phyloP scores from a whole-genome alignment of 78 protist species.

The Paulinella micropora region DNA sequence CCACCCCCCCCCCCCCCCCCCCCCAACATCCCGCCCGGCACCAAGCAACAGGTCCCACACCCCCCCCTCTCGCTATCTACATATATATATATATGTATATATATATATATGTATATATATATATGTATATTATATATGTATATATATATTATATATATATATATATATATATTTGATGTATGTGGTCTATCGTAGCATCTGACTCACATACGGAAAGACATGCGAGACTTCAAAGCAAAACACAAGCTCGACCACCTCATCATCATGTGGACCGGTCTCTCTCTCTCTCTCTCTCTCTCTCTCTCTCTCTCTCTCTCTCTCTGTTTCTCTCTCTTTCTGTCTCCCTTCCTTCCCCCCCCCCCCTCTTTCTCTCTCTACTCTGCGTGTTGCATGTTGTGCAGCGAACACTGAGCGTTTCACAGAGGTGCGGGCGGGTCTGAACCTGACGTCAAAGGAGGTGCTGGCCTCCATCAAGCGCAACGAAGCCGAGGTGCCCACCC shows the following conservation, averaged over 20 bases:
- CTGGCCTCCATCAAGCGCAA: conserved; percentile 54
- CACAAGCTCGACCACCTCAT: conserved; percentile 71
- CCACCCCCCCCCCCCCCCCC: too few relatives aligned
- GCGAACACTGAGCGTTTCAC: conserved; percentile 96
- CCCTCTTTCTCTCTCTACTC: too few relatives aligned
- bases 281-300: too few relatives aligned
- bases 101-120: not conserved
- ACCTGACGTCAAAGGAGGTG: conserved; percentile 80
- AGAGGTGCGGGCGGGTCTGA: conserved; percentile 62
- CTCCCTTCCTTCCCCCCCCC: too few relatives aligned
- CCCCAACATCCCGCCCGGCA: not conserved
- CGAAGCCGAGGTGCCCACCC: not conserved
- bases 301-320: too few relatives aligned
- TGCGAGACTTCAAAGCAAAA: conserved; percentile 77
- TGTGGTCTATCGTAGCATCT: conserved; percentile 47
- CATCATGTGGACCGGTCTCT: conserved; percentile 92
- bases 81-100: not conserved
- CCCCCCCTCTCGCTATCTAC: not conserved
- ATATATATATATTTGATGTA: not conserved
- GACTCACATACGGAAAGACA: conserved; percentile 76
- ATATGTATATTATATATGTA: not conserved
- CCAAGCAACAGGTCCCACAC: too few relatives aligned
- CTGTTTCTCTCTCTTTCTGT: too few relatives aligned
- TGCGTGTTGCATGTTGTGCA: too few relatives aligned
- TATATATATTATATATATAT: not conserved